phyloP scores from a whole-genome alignment of 179 eudicot genomes.

The Heliamphora pulchella region DNA sequence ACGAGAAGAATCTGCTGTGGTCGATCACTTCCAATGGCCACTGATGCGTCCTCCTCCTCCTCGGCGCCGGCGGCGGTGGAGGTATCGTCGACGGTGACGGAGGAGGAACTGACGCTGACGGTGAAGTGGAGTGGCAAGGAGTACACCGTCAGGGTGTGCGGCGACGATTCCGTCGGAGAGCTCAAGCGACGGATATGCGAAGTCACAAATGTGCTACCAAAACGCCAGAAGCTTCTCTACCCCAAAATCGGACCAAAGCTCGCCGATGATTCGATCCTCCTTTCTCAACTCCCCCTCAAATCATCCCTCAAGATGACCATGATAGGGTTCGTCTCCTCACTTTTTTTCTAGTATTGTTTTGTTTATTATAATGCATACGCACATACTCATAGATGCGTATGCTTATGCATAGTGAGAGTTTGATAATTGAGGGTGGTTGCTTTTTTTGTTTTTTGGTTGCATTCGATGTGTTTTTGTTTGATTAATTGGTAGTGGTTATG shows the following conservation, averaged over 20 bases:
- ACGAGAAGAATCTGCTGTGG: too few relatives aligned
- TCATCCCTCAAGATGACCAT: constrained; percentile 88
- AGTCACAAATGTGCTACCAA: constrained; percentile 75
- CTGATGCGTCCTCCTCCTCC: constrained; percentile 27
- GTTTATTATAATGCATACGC: too few relatives aligned
- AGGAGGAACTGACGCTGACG: constrained; percentile 81
- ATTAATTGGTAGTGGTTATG: not conserved
- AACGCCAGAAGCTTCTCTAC: constrained; percentile 92
- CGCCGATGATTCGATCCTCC: constrained; percentile 61
- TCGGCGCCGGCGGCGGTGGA: constrained; percentile 9
- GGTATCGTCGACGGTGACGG: constrained; percentile 30
- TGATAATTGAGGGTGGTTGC: not conserved
- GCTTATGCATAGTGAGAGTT: constrained; percentile 3
- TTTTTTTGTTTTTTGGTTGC: not conserved
- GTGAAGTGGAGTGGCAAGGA: constrained; percentile 97
- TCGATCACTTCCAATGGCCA: constrained; percentile 16
- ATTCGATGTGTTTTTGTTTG: constrained; percentile 1
- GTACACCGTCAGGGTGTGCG: constrained; percentile 81
- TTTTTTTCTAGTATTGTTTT: not conserved
- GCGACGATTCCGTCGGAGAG: constrained; percentile 79
- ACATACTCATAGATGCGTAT: not conserved
- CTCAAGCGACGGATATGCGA: constrained; percentile 85
- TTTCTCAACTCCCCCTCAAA: constrained; percentile 68
- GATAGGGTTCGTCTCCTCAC: constrained; percentile 53
- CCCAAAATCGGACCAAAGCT: constrained; percentile 74